Conservation (phyloP, 2,329 filamentous ascomycete genomes). For the Phyllosticta ampelicida region DNA sequence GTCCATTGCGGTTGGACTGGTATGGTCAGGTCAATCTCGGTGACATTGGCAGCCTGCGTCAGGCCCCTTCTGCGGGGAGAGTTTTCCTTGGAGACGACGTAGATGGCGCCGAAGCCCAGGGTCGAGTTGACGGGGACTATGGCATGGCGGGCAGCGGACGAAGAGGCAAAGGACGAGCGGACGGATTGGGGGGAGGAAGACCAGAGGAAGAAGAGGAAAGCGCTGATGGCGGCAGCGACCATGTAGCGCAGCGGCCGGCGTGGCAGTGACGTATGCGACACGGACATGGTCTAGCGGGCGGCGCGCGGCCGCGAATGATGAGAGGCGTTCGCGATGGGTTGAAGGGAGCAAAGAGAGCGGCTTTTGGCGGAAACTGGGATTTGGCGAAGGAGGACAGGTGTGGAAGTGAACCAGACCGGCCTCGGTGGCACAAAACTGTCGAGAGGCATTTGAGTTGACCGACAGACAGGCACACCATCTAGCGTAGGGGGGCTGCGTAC, state of each 20-base stretch:
- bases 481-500: background rate
- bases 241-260: slow-evolving; percentile 10
- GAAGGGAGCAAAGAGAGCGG: slow-evolving; percentile 5
- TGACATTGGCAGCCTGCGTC: slow-evolving; percentile 32
- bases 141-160: background rate
- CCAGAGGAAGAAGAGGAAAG: slow-evolving; percentile 8
- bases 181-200: background rate
- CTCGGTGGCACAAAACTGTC: background rate
- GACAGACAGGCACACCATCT: background rate
- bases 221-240: slow-evolving; percentile 5
- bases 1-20: slow-evolving; percentile 33
- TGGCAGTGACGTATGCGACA: slow-evolving; percentile 11
- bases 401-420: too few species aligned
- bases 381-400: background rate
- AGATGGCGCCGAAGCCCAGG: slow-evolving; percentile 31
- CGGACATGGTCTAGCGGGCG: slow-evolving; percentile 8
- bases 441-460: background rate
- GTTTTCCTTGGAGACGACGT: slow-evolving; percentile 30
- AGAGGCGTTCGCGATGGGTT: slow-evolving; percentile 2
- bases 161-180: background rate
- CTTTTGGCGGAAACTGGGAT: background rate
- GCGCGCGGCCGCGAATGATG: slow-evolving; percentile 9
- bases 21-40: slow-evolving; percentile 32
- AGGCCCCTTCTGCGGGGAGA: slow-evolving; percentile 31
- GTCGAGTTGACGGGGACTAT: slow-evolving; percentile 23